These are phyloP conservation scores for Kandelia obovata DNA, from an alignment of 345 rosid genomes.

Conservation along the genomic window DNA sequence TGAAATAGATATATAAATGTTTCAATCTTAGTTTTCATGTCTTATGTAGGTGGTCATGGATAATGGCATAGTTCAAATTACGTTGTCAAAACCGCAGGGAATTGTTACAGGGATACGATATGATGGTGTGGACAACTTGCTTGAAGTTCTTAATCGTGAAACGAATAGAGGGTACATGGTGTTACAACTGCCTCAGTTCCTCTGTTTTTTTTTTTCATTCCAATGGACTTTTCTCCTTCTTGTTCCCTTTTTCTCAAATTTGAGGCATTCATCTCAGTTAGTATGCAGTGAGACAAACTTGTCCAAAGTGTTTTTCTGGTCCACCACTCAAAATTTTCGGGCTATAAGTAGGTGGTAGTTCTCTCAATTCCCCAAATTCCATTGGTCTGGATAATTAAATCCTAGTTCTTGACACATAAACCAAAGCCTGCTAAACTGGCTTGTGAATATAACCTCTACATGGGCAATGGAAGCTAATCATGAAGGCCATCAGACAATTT, in stretches of 20 bases:
- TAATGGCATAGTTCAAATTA: conserved; percentile 32
- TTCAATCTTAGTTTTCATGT: not conserved
- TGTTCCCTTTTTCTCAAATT: too few species aligned
- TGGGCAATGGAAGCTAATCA: too few species aligned
- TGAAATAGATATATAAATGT: not conserved
- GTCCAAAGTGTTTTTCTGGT: not conserved
- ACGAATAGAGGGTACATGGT: conserved; percentile 27
- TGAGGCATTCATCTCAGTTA: too few species aligned
- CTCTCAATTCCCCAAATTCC: not conserved
- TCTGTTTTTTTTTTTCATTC: not conserved
- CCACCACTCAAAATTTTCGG: not conserved
- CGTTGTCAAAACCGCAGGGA: conserved; percentile 30
- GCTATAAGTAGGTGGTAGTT: not conserved
- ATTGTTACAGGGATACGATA: conserved; percentile 31
- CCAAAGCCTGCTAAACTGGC: too few species aligned
- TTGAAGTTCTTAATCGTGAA: conserved; percentile 29
- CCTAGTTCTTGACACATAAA: not conserved
- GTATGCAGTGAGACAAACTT: too few species aligned
- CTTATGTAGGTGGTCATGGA: conserved; percentile 31
- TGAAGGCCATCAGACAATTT: not conserved
- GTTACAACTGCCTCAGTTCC: conserved; percentile 3
- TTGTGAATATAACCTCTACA: too few species aligned
- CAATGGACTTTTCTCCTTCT: not conserved
- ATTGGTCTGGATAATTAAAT: not conserved
- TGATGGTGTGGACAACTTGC: conserved; percentile 26